A percentile compares a stretch with the other conserved stretches of the same genome.
Evolutionary conservation across 345 rosid genomes (phyloP).

Genomic region (Linum trigynum): DNA sequence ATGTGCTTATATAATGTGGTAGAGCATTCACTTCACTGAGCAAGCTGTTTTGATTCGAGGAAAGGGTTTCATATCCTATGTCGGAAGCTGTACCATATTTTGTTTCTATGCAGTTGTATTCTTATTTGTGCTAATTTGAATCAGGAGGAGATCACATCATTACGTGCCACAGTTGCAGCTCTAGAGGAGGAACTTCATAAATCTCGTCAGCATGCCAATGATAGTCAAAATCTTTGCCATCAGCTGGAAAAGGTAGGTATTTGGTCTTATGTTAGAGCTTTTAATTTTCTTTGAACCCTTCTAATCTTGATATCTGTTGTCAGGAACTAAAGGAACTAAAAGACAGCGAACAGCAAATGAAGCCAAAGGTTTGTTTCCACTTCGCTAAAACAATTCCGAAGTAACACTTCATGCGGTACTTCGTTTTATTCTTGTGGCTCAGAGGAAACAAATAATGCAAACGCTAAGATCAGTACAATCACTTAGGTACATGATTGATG

Average conservation of each 20-base stretch:
- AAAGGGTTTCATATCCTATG: not conserved
- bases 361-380: slow-evolving; percentile 64
- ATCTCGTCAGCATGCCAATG: slow-evolving; percentile 61
- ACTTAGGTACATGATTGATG: too few species aligned
- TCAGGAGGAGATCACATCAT: slow-evolving; percentile 66
- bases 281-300: slow-evolving; percentile 3
- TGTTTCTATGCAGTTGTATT: slow-evolving; percentile 1
- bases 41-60: not conserved
- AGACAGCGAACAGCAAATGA: slow-evolving; percentile 74
- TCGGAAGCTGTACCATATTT: not conserved
- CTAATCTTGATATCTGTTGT: slow-evolving; percentile 6
- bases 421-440: not conserved
- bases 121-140: slow-evolving; percentile 17
- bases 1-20: not conserved
- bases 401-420: not conserved
- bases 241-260: slow-evolving; percentile 68
- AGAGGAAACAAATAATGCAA: not conserved
- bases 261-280: slow-evolving; percentile 6
- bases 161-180: slow-evolving; percentile 50
- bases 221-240: slow-evolving; percentile 37
- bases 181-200: slow-evolving; percentile 79
- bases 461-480: not conserved
- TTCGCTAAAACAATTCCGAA: slow-evolving; percentile 1
- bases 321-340: slow-evolving; percentile 88
- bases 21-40: not conserved